Conservation (phyloP, 768 basidiomycete species). For the Pluteus cervinus region DNA sequence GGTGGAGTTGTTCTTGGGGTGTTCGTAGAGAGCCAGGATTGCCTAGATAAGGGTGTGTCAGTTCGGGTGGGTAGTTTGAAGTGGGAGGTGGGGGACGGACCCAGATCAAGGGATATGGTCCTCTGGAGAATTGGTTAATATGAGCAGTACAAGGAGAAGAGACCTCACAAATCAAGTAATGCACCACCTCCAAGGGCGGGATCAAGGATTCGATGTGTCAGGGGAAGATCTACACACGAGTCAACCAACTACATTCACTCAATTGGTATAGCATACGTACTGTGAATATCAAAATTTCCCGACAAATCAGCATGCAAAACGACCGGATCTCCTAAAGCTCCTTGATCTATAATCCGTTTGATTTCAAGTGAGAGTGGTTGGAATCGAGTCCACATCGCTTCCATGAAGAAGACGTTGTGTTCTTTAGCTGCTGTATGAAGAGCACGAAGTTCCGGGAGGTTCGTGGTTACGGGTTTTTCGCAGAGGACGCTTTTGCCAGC, state of each 20-base stretch:
- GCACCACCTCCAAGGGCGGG: slow-evolving; percentile 79
- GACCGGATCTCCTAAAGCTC: slow-evolving; percentile 59
- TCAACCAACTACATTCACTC: neutral
- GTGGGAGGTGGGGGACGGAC: slow-evolving; percentile 26
- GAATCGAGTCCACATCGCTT: slow-evolving; percentile 86
- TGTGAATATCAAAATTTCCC: slow-evolving; percentile 56
- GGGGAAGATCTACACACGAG: slow-evolving; percentile 45
- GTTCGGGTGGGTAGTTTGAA: neutral
- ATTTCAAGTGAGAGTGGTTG: slow-evolving; percentile 63
- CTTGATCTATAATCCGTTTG: slow-evolving; percentile 56
- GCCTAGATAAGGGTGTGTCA: slow-evolving; percentile 35
- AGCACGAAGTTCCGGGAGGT: slow-evolving; percentile 67
- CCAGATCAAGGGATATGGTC: slow-evolving; percentile 81
- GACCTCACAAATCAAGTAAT: slow-evolving; percentile 74
- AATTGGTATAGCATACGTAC: slow-evolving; percentile 31
- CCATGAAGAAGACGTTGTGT: slow-evolving; percentile 84
- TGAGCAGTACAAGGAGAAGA: neutral
- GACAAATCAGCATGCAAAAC: slow-evolving; percentile 74
- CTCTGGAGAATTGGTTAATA: slow-evolving; percentile 32
- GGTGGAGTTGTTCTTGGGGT: slow-evolving; percentile 60
- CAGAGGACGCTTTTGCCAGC: slow-evolving; percentile 83
- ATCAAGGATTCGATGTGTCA: slow-evolving; percentile 71
- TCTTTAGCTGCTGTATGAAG: slow-evolving; percentile 72
- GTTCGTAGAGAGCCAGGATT: slow-evolving; percentile 72
- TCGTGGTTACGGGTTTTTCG: slow-evolving; percentile 84